These are phyloP conservation scores for Pisolithus microcarpus DNA, from an alignment of 768 basidiomycete genomes.

Conservation along the genomic window DNA sequence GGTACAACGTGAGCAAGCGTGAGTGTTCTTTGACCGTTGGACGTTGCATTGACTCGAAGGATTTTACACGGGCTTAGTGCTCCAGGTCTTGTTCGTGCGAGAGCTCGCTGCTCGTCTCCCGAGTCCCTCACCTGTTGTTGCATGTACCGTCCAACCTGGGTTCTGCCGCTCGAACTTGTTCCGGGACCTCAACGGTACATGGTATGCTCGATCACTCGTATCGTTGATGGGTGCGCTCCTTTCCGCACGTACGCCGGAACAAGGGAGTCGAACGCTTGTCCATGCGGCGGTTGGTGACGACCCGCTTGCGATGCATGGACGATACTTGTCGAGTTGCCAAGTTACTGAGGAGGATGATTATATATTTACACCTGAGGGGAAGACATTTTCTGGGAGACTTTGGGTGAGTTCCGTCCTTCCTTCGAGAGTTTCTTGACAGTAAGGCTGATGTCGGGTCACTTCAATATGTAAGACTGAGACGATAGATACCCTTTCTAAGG, in stretches of 20 bases:
- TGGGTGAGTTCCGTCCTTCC: conserved; percentile 24
- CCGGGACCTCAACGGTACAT: conserved; percentile 6
- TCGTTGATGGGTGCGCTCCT: conserved; percentile 7
- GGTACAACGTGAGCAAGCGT: conserved; percentile 24
- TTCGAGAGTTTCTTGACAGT: background rate
- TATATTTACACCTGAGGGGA: conserved; percentile 22
- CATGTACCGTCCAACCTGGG: conserved; percentile 27
- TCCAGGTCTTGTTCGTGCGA: conserved; percentile 29
- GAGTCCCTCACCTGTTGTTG: conserved; percentile 14
- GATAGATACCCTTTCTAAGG: conserved; percentile 11
- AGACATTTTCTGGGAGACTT: conserved; percentile 19
- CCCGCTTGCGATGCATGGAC: conserved; percentile 22
- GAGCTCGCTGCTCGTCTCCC: conserved; percentile 26
- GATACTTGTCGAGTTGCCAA: conserved; percentile 21
- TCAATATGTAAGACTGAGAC: conserved; percentile 16
- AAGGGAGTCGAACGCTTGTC: conserved; percentile 30
- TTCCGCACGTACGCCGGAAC: conserved; percentile 23
- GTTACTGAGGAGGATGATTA: conserved; percentile 27
- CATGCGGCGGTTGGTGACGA: conserved; percentile 25
- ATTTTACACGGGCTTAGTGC: conserved; percentile 12
- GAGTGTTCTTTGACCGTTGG: background rate
- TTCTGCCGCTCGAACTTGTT: conserved; percentile 26
- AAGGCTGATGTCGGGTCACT: background rate
- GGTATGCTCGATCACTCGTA: background rate
- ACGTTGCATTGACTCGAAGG: background rate